Percentiles rank a stretch among this genome's conserved stretches.
Conservation (phyloP, 805 yeast species). For the Kazachstania martiniae region DNA sequence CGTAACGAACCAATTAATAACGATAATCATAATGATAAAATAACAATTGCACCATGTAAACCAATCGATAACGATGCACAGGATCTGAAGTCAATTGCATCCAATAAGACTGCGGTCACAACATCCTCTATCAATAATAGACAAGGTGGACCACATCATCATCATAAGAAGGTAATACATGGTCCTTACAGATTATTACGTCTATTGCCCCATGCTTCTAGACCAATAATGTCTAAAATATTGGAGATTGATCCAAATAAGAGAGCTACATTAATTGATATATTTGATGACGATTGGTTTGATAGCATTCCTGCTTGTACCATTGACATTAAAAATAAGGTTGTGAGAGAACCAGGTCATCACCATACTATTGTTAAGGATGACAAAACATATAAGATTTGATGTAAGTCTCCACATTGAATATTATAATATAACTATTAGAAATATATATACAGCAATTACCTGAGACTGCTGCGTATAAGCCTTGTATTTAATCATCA, state of each 20-base stretch:
- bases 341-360: slow-evolving; percentile 38
- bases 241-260: slow-evolving; percentile 46
- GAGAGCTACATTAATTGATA: slow-evolving; percentile 59
- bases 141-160: slow-evolving; percentile 4
- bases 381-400: slow-evolving; percentile 35
- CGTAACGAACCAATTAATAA: slow-evolving; percentile 6
- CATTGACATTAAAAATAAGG: slow-evolving; percentile 29
- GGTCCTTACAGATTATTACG: slow-evolving; percentile 80
- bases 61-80: background rate
- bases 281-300: slow-evolving; percentile 65
- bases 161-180: slow-evolving; percentile 48
- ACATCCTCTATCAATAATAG: slow-evolving; percentile 6
- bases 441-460: background rate
- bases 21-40: slow-evolving; percentile 7
- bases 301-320: slow-evolving; percentile 53
- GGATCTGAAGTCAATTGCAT: slow-evolving; percentile 11
- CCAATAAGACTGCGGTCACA: slow-evolving; percentile 8
- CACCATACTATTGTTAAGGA: slow-evolving; percentile 39
- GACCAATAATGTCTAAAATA: slow-evolving; percentile 65
- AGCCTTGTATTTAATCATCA: too few relatives aligned
- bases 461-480: too few relatives aligned
- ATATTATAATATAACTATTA: background rate
- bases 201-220: slow-evolving; percentile 69
- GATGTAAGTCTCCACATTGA: background rate
- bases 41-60: too few relatives aligned